Conservation (phyloP, 768 basidiomycete species). For the Phlebiopsis gigantea region DNA sequence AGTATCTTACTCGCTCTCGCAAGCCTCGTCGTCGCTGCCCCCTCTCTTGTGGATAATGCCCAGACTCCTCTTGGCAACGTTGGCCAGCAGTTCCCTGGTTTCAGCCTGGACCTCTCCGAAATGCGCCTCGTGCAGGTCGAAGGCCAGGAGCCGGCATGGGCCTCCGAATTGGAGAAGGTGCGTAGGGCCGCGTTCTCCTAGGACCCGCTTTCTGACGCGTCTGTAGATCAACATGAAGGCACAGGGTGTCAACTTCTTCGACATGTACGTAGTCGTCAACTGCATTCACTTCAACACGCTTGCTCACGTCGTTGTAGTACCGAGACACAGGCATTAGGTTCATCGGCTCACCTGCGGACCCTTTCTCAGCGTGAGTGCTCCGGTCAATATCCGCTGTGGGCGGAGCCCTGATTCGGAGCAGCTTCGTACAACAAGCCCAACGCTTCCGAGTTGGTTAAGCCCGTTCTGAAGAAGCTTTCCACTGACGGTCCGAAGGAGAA, state of each 20-base stretch:
- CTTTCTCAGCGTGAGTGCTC: conserved; percentile 5
- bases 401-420: conserved; percentile 18
- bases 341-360: conserved; percentile 31
- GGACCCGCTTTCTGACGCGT: neutral
- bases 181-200: conserved; percentile 3
- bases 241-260: conserved; percentile 78
- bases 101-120: conserved; percentile 66
- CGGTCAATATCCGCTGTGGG: neutral
- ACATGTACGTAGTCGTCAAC: conserved; percentile 49
- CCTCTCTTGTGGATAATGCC: conserved; percentile 22
- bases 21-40: conserved; percentile 36
- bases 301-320: conserved; percentile 42
- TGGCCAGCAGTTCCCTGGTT: conserved; percentile 42
- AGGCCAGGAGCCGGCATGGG: conserved; percentile 66
- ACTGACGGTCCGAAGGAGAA: conserved; percentile 60
- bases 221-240: conserved; percentile 71
- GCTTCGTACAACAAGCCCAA: conserved; percentile 55
- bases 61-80: conserved; percentile 36
- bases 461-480: conserved; percentile 63
- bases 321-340: conserved; percentile 61
- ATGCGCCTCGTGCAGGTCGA: conserved; percentile 73
- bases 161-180: conserved; percentile 90
- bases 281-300: neutral
- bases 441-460: conserved; percentile 50
- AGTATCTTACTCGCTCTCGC: conserved; percentile 39